A percentile compares a stretch with the other conserved stretches of the same genome.
These are phyloP conservation scores for Russula ochroleuca DNA, from an alignment of 768 basidiomycete genomes.

Conservation along the genomic window DNA sequence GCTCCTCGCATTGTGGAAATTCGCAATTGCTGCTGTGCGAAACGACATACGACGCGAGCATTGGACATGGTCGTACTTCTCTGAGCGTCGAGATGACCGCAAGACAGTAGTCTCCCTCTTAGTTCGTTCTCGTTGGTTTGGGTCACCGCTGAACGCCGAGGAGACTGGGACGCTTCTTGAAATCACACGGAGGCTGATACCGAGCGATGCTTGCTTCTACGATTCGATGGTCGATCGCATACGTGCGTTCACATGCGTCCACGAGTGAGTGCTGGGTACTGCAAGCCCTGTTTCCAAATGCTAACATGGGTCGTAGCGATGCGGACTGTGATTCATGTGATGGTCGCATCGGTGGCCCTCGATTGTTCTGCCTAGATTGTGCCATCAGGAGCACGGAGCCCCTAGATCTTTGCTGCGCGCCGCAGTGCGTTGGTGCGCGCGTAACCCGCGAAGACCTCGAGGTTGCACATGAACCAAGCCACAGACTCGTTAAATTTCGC, in stretches of 20 bases:
- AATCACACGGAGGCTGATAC: slow-evolving; percentile 25
- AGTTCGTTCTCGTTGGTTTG: slow-evolving; percentile 30
- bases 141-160: slow-evolving; percentile 22
- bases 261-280: slow-evolving; percentile 24
- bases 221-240: slow-evolving; percentile 25
- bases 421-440: slow-evolving; percentile 27
- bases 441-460: slow-evolving; percentile 27
- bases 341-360: slow-evolving; percentile 31
- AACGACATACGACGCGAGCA: slow-evolving; percentile 28
- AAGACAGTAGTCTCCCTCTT: slow-evolving; percentile 31
- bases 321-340: slow-evolving; percentile 31
- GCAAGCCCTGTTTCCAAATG: not conserved
- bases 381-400: slow-evolving; percentile 24
- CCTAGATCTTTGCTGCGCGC: slow-evolving; percentile 34
- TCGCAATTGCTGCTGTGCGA: slow-evolving; percentile 31
- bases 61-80: slow-evolving; percentile 35
- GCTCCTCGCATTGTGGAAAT: slow-evolving; percentile 33
- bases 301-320: slow-evolving; percentile 13
- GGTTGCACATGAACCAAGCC: slow-evolving; percentile 32
- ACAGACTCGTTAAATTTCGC: slow-evolving; percentile 34
- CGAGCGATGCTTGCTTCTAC: slow-evolving; percentile 33
- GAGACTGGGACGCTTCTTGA: slow-evolving; percentile 27
- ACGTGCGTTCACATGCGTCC: slow-evolving; percentile 29
- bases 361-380: slow-evolving; percentile 37
- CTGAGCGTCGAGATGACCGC: slow-evolving; percentile 32